These are phyloP conservation scores for Athelia sp. DNA, from an alignment of 1,284 basidiomycete species.

Conservation along the genomic window DNA sequence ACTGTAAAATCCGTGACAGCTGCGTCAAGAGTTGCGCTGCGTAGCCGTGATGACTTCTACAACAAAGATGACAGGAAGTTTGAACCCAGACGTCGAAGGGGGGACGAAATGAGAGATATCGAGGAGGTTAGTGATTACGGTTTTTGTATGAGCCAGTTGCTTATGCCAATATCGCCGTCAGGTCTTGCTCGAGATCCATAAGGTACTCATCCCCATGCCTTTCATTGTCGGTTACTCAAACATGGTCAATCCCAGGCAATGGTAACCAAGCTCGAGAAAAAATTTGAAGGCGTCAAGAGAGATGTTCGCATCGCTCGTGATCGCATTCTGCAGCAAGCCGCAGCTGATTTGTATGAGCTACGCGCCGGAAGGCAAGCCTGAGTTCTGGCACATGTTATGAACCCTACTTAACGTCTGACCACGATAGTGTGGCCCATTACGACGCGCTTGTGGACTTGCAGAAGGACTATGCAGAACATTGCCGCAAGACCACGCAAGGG, in stretches of 20 bases:
- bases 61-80: too few relatives aligned
- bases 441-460: constrained; percentile 37
- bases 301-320: constrained; percentile 35
- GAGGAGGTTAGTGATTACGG: neutral
- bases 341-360: constrained; percentile 33
- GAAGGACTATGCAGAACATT: constrained; percentile 33
- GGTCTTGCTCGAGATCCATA: constrained; percentile 11
- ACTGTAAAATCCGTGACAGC: too few relatives aligned
- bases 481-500: constrained; percentile 21
- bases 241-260: constrained; percentile 31
- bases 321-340: constrained; percentile 35
- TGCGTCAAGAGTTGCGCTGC: too few relatives aligned
- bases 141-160: too few relatives aligned
- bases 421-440: constrained; percentile 32
- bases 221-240: too few relatives aligned
- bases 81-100: neutral
- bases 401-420: constrained; percentile 12
- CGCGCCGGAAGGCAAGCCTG: constrained; percentile 30
- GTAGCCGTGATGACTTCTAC: too few relatives aligned
- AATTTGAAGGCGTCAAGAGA: constrained; percentile 34
- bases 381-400: neutral
- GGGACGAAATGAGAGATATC: neutral
- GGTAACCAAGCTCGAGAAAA: constrained; percentile 34
- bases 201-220: too few relatives aligned
- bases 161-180: neutral